phyloP scores from a whole-genome alignment of 805 yeast genomes.

The Saccharomycopsis sp. region DNA sequence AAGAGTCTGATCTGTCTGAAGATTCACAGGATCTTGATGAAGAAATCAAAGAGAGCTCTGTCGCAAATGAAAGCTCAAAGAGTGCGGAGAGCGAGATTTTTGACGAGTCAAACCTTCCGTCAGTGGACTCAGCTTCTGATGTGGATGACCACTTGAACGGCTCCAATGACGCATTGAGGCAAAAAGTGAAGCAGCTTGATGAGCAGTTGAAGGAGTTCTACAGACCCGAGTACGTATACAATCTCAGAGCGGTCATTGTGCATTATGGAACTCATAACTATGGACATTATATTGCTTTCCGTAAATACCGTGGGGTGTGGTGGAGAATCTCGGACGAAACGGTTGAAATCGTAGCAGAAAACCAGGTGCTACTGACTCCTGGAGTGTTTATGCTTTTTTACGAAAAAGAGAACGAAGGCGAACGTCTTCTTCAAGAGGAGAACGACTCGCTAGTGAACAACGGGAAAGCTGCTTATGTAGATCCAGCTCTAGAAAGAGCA shows the following conservation, averaged over 20 bases:
- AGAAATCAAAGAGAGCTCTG: background rate
- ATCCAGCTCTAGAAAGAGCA: background rate
- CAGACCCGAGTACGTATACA: conserved; percentile 41
- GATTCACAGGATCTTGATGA: background rate
- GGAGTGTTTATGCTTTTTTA: conserved; percentile 93
- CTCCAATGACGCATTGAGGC: conserved; percentile 3
- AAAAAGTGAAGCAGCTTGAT: conserved; percentile 34
- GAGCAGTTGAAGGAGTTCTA: conserved; percentile 7
- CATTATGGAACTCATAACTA: conserved; percentile 96
- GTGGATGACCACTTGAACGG: conserved; percentile 1
- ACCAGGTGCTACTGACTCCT: conserved; percentile 71
- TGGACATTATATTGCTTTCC: conserved; percentile 92
- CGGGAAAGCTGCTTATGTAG: background rate
- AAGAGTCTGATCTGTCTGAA: conserved; percentile 6
- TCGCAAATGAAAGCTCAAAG: conserved; percentile 6
- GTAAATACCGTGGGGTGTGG: conserved; percentile 81
- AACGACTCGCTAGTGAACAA: background rate
- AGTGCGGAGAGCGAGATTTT: conserved; percentile 7
- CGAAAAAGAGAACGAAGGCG: conserved; percentile 44
- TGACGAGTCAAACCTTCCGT: conserved; percentile 3
- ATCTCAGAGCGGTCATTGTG: conserved; percentile 77
- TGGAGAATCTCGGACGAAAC: conserved; percentile 93
- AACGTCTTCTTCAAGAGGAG: conserved; percentile 26
- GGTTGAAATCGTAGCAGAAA: conserved; percentile 71
- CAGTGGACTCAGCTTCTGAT: conserved; percentile 6